Percentiles rank a stretch among this genome's conserved stretches.
These are phyloP conservation scores for Vigna radiata DNA, from an alignment of 306 rosid genomes.

Conservation along the genomic window DNA sequence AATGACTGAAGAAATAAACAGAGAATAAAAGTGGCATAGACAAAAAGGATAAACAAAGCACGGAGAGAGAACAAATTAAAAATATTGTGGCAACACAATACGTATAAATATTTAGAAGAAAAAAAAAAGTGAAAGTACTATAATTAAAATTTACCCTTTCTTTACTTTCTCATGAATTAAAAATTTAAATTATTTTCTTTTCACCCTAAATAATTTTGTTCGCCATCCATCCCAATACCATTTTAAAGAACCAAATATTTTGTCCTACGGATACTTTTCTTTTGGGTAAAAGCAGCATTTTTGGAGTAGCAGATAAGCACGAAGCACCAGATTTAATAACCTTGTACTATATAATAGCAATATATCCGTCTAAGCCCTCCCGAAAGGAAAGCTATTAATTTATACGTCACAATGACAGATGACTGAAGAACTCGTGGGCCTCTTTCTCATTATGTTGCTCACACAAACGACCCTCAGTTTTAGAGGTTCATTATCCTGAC, in stretches of 20 bases:
- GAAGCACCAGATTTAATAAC: slow-evolving; percentile 2
- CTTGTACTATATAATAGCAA: slow-evolving; percentile 10
- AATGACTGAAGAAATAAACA: not conserved
- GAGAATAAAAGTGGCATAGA: not conserved
- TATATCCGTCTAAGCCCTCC: slow-evolving; percentile 19
- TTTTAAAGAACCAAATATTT: not conserved
- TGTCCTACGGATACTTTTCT: not conserved
- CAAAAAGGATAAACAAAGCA: not conserved
- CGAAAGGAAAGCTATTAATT: not conserved
- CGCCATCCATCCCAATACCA: not conserved
- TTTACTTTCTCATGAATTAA: not conserved
- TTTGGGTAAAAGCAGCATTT: not conserved
- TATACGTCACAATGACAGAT: slow-evolving; percentile 16
- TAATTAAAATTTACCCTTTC: not conserved
- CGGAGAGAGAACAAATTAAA: not conserved
- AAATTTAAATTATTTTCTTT: not conserved
- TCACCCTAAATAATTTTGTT: not conserved
- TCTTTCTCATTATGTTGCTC: slow-evolving; percentile 16
- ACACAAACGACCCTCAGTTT: not conserved
- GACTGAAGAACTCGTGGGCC: slow-evolving; percentile 9
- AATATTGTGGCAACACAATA: no score
- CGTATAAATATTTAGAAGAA: no score
- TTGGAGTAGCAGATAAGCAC: slow-evolving; percentile 2
- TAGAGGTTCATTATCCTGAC: slow-evolving; percentile 34
- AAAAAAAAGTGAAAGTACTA: no score